A percentile compares a stretch with the other conserved stretches of the same genome.
These are phyloP conservation scores for Aristolochia fimbriata DNA, from an alignment of 164 flowering plant genomes.

Conservation along the genomic window DNA sequence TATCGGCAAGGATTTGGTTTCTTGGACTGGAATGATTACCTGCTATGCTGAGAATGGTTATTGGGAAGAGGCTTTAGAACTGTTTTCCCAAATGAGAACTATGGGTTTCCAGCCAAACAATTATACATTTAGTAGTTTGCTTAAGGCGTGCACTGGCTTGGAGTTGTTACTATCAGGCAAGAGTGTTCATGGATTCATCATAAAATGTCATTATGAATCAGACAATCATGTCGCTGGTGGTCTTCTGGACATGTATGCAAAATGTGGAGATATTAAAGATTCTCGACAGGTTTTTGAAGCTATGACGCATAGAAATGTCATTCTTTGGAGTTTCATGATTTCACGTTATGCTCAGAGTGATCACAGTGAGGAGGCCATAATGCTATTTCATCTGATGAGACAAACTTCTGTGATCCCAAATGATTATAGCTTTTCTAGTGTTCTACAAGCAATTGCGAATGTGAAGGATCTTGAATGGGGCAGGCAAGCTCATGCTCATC, in stretches of 20 bases:
- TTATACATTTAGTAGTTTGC: constrained; percentile 54
- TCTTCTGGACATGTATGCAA: constrained; percentile 69
- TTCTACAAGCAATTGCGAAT: constrained; percentile 67
- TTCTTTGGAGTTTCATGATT: constrained; percentile 94
- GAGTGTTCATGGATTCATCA: constrained; percentile 57
- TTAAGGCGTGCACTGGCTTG: constrained; percentile 68
- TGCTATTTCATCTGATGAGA: constrained; percentile 51
- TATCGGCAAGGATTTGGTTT: constrained; percentile 61
- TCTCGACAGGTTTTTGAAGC: constrained; percentile 50
- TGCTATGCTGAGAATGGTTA: constrained; percentile 59
- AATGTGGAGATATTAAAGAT: constrained; percentile 36
- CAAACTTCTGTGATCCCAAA: constrained; percentile 50
- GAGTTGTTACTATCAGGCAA: constrained; percentile 33
- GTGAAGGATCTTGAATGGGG: constrained; percentile 39
- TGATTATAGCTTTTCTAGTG: constrained; percentile 68
- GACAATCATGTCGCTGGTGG: constrained; percentile 55
- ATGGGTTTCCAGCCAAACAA: constrained; percentile 56
- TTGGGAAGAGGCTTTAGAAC: constrained; percentile 46
- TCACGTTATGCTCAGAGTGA: constrained; percentile 61
- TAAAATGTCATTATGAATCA: constrained; percentile 47
- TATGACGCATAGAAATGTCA: constrained; percentile 51
- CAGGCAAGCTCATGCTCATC: constrained; percentile 51
- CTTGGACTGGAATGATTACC: constrained; percentile 82
- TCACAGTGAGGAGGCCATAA: constrained; percentile 40
- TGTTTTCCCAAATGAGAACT: constrained; percentile 45